These are phyloP conservation scores for Plasmodiophora brassicae DNA, from an alignment of 208 protist species.

Conservation along the genomic window DNA sequence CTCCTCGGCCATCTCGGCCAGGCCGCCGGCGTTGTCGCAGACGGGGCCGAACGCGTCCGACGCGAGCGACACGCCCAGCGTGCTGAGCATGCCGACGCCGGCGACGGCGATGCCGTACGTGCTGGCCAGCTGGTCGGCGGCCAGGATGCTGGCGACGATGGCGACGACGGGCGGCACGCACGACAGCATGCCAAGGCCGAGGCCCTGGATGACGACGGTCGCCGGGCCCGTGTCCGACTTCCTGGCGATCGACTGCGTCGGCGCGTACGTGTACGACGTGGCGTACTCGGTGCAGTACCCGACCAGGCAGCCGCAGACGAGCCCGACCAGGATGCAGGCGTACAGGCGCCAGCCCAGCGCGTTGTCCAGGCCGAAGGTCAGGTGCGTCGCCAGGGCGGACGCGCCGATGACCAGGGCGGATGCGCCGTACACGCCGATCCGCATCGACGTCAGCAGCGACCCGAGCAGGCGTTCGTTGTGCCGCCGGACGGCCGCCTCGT, in stretches of 20 bases:
- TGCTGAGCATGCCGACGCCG: constrained; percentile 60
- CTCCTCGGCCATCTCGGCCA: constrained; percentile 48
- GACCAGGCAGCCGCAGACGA: constrained; percentile 21
- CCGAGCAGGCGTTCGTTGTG: neutral
- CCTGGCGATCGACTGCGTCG: constrained; percentile 44
- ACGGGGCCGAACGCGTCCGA: constrained; percentile 68
- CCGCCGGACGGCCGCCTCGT: neutral
- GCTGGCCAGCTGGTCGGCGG: constrained; percentile 43
- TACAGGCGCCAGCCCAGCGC: neutral
- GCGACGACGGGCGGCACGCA: constrained; percentile 43
- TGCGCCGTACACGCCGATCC: constrained; percentile 40
- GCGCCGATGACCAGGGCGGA: neutral
- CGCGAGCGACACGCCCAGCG: constrained; percentile 54
- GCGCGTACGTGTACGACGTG: constrained; percentile 45
- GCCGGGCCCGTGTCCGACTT: constrained; percentile 47
- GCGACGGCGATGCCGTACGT: constrained; percentile 56
- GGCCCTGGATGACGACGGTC: constrained; percentile 54
- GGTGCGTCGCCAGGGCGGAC: neutral
- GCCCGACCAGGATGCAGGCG: constrained; percentile 33
- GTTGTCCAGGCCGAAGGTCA: constrained; percentile 34
- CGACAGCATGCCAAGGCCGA: constrained; percentile 60
- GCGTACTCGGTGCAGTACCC: constrained; percentile 44
- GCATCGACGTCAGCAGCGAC: constrained; percentile 39
- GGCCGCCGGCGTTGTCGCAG: constrained; percentile 67
- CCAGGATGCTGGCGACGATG: constrained; percentile 48